Percentiles rank a stretch among this genome's conserved stretches.
These are phyloP conservation scores for Globisporangium abappressorium DNA, from an alignment of 352 stramenopile species.

Conservation along the genomic window DNA sequence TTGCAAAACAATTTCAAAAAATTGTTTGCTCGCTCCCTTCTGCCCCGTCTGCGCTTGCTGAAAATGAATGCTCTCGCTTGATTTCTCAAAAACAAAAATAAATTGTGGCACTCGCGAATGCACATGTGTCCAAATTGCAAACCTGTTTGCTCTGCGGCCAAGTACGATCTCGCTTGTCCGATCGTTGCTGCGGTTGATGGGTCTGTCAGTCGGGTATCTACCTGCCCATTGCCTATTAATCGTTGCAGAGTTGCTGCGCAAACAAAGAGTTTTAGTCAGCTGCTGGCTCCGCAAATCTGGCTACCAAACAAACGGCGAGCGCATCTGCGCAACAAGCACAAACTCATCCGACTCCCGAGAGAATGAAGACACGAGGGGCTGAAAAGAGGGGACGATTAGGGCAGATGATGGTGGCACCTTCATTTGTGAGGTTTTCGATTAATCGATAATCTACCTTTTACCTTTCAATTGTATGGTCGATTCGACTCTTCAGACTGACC, in stretches of 20 bases:
- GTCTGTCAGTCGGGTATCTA: no score
- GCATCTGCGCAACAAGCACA: neutral
- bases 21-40: neutral
- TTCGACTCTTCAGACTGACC: neutral
- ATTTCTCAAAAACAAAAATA: neutral
- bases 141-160: no score
- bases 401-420: neutral
- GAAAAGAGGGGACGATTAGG: neutral
- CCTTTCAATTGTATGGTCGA: neutral
- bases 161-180: no score
- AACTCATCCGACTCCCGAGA: neutral
- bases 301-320: neutral
- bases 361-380: neutral
- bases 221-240: no score
- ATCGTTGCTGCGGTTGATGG: no score
- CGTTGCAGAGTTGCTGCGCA: no score
- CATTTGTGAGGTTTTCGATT: neutral
- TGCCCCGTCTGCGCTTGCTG: slow-evolving; percentile 5
- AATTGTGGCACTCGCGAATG: no score
- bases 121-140: no score
- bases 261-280: no score
- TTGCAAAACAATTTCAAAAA: neutral
- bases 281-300: neutral
- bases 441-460: neutral
- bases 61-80: neutral